A percentile compares a stretch with the other conserved stretches of the same genome.
Conservation (phyloP, 1,284 basidiomycete genomes). For the Cryptococcus amylolentus region DNA sequence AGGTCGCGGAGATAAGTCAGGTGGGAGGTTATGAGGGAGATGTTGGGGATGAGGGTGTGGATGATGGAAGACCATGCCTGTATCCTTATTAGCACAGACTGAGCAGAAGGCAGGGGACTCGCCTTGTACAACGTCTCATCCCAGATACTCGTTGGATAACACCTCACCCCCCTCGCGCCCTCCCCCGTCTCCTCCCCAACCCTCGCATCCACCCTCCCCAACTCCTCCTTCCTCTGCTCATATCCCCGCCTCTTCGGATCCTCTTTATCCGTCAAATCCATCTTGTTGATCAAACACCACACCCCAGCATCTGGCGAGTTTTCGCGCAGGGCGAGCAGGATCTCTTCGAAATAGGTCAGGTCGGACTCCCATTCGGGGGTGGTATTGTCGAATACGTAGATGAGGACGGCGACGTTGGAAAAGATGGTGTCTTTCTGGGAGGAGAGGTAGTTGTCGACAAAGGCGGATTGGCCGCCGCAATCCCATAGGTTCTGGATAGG, state of each 20-base stretch:
- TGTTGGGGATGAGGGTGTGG: constrained; percentile 92
- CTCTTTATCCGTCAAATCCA: constrained; percentile 66
- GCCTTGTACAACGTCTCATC: constrained; percentile 97
- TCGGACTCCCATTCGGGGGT: constrained; percentile 62
- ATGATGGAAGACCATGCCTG: constrained; percentile 98
- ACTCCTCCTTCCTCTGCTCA: constrained; percentile 64
- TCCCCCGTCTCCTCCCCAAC: constrained; percentile 36
- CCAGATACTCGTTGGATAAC: constrained; percentile 94
- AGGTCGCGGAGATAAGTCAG: constrained; percentile 78
- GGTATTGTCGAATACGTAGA: constrained; percentile 96
- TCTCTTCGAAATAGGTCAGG: constrained; percentile 80
- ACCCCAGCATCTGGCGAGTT: constrained; percentile 66
- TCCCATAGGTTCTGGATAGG: constrained; percentile 78
- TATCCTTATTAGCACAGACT: background rate
- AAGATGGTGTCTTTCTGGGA: constrained; percentile 89
- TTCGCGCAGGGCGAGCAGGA: constrained; percentile 71
- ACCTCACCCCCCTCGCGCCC: constrained; percentile 27
- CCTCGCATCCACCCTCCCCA: constrained; percentile 62
- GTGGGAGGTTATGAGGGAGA: constrained; percentile 79
- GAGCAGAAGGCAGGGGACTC: background rate
- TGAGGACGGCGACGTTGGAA: constrained; percentile 90
- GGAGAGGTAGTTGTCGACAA: constrained; percentile 93
- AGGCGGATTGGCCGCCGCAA: constrained; percentile 95
- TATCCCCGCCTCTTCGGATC: constrained; percentile 59
- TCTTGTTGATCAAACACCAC: constrained; percentile 94